Evolutionary conservation across 2,329 filamentous ascomycete species (phyloP).

Genomic region (Colletotrichum spinosum): DNA sequence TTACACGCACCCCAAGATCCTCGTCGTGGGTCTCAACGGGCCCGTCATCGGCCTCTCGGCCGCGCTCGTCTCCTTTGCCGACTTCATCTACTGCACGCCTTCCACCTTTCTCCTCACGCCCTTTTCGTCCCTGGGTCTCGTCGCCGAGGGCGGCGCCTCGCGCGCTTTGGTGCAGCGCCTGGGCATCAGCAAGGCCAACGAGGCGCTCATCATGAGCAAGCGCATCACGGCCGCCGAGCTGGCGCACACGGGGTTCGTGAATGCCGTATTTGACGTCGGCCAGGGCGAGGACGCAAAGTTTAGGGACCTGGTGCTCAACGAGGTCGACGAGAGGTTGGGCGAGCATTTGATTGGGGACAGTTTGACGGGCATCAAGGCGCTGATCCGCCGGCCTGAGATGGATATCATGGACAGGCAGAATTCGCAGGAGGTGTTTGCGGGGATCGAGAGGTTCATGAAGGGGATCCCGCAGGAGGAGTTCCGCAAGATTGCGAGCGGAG

Average conservation of each 20-base stretch:
- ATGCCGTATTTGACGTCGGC: constrained; percentile 75
- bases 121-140: constrained; percentile 89
- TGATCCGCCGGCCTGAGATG: constrained; percentile 80
- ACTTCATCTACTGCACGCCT: constrained; percentile 91
- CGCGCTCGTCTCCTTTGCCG: constrained; percentile 83
- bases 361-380: constrained; percentile 83
- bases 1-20: constrained; percentile 93
- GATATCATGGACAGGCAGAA: constrained; percentile 82
- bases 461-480: constrained; percentile 93
- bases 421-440: constrained; percentile 86
- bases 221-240: constrained; percentile 80
- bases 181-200: constrained; percentile 85
- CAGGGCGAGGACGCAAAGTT: constrained; percentile 77
- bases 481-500: constrained; percentile 81
- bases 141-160: constrained; percentile 87
- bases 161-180: constrained; percentile 83
- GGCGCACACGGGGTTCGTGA: constrained; percentile 83
- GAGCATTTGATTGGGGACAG: constrained; percentile 83
- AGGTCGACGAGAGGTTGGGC: constrained; percentile 86
- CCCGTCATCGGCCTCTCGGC: constrained; percentile 90
- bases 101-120: constrained; percentile 89
- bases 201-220: constrained; percentile 92
- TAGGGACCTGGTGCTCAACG: constrained; percentile 75
- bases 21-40: constrained; percentile 91
- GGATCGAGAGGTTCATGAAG: constrained; percentile 81